A percentile compares a stretch with the other conserved stretches of the same genome.
Evolutionary conservation across 345 rosid species (phyloP).

Genomic region (Eucalyptus caleyi): DNA sequence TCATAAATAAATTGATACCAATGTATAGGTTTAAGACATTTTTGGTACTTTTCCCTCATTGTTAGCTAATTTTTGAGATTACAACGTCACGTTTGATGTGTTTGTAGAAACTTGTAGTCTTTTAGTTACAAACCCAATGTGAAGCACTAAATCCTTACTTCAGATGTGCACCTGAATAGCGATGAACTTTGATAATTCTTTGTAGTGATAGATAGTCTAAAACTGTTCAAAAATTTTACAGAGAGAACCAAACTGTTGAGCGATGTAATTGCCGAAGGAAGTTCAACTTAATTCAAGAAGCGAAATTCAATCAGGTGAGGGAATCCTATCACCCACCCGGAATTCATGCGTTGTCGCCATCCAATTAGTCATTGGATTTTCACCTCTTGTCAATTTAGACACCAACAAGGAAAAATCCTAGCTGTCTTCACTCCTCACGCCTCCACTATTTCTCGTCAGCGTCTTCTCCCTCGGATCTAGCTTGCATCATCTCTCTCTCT

Average conservation of each 20-base stretch:
- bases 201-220: no score
- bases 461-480: no score
- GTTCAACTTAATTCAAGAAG: background rate
- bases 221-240: no score
- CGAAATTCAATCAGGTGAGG: background rate
- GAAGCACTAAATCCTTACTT: no score
- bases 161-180: no score
- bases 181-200: no score
- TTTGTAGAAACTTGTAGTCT: background rate
- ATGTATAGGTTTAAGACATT: no score
- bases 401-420: background rate
- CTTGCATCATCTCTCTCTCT: no score
- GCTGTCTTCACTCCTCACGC: background rate
- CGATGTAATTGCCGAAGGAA: background rate
- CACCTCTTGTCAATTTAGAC: background rate
- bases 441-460: background rate
- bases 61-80: background rate
- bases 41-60: background rate
- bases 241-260: background rate
- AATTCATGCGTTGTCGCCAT: background rate
- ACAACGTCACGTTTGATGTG: background rate
- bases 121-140: background rate
- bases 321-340: background rate
- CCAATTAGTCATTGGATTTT: background rate
- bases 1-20: no score